Evolutionary conservation across 352 stramenopile genomes (phyloP), one percentile per base, ranked within the genome.

Genomic region (Globisporangium alternatum): DNA sequence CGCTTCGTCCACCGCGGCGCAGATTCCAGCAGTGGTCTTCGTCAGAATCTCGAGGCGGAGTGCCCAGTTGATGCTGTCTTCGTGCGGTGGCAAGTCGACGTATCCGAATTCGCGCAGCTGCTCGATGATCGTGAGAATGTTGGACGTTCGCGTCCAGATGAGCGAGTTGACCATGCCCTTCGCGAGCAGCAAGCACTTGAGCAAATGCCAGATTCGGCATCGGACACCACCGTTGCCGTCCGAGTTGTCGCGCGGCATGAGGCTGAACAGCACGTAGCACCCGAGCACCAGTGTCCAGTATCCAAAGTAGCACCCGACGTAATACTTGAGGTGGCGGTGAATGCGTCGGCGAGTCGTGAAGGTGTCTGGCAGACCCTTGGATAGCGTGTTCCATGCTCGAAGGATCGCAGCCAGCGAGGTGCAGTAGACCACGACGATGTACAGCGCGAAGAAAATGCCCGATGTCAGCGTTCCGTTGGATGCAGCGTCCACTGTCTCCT

Each of bases 31-130:
- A 1, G 88, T 95, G 1, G 88, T 95, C 55, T 94, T 93, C 0
- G 80, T 92, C 17, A 96, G 56, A 64, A 96, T 95, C 60, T 96
- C 88, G 7, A 90, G 67, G n/a, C 88, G 77, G 22, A 96, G 59
- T 0, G 86, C 88, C 83, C 84, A 93, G 58, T 96, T 96, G 60
- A 96, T 94, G 55, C 80, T 92, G 59, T 91, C 83, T 52, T 91
- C 83, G 54, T 90, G 80, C 8, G 72, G 49, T 8, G 85, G 81
- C 22, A 91, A 52, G 64, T 91, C 74, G 0, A 88, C 77, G 25
- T 76, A 81, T 8, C 83, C 83, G 31, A 83, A 75, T 33, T 76
- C 69, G 10, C 80, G 80, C 37, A 93, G 70, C 51, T 91, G 82
- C 60, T 90, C 75, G 21, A 94, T 80, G 31, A 91, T 84, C 47